These are phyloP conservation scores for Linderniella brevidens DNA, from an alignment of 257 asterid species.

Conservation along the genomic window DNA sequence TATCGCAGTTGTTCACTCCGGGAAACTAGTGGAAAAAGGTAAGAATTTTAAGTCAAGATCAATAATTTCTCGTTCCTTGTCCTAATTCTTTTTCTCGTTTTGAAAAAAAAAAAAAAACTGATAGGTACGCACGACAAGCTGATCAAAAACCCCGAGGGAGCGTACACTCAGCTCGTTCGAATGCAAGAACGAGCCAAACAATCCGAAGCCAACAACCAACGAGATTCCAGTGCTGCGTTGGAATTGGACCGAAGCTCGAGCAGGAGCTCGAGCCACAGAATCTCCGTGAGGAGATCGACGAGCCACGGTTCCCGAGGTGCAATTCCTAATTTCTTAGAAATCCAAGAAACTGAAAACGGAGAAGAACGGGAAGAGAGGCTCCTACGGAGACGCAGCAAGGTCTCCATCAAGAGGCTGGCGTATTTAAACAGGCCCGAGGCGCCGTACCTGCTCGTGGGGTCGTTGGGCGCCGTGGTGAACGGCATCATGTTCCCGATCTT, in stretches of 20 bases:
- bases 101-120: too few species aligned
- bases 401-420: slow-evolving; percentile 36
- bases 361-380: slow-evolving; percentile 14
- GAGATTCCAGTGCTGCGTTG: slow-evolving; percentile 19
- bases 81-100: not conserved
- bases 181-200: slow-evolving; percentile 25
- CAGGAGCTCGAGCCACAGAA: slow-evolving; percentile 36
- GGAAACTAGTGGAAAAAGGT: slow-evolving; percentile 53
- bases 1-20: slow-evolving; percentile 55
- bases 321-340: slow-evolving; percentile 35
- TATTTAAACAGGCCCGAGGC: slow-evolving; percentile 38
- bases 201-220: slow-evolving; percentile 18
- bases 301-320: slow-evolving; percentile 61
- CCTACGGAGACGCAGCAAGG: slow-evolving; percentile 15
- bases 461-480: slow-evolving; percentile 24
- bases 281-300: slow-evolving; percentile 37
- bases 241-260: slow-evolving; percentile 11
- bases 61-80: too few species aligned
- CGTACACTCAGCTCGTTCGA: slow-evolving; percentile 40
- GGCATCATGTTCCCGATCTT: slow-evolving; percentile 44
- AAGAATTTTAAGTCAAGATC: not conserved
- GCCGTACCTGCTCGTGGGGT: slow-evolving; percentile 32
- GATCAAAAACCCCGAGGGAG: slow-evolving; percentile 38
- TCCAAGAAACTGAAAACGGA: slow-evolving; percentile 33
- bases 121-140: slow-evolving; percentile 38